Percentiles rank a stretch among this genome's conserved stretches.
Evolutionary conservation across 176 grass and related monocot species (phyloP).

Genomic region (Phragmites australis): DNA sequence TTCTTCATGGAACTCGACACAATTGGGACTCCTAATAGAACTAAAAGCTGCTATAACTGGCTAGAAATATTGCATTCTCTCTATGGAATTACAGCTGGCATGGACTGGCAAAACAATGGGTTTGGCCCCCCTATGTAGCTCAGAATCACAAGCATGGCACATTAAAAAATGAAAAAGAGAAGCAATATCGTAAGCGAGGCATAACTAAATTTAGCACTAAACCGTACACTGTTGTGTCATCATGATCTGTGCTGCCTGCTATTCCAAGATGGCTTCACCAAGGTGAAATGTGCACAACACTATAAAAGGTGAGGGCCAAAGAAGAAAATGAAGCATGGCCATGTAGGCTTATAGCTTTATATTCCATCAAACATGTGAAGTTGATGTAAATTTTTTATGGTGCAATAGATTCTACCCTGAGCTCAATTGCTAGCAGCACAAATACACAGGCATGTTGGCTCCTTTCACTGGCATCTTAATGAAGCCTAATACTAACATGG

Average conservation of each 20-base stretch:
- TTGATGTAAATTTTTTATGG: slow-evolving; percentile 11
- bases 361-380: not conserved
- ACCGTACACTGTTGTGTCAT: not conserved
- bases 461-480: not conserved
- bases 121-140: not conserved
- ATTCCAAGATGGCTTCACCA: not conserved
- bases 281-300: not conserved
- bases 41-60: not conserved
- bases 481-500: not conserved
- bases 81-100: not conserved
- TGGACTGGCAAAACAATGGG: no score
- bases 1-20: not conserved
- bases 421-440: not conserved
- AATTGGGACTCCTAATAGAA: not conserved
- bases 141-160: not conserved
- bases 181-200: not conserved
- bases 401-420: not conserved
- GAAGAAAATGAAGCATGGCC: not conserved
- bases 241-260: not conserved
- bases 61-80: slow-evolving; percentile 16
- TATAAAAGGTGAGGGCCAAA: not conserved
- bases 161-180: not conserved
- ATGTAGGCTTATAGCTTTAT: not conserved
- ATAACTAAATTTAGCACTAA: slow-evolving; percentile 6
- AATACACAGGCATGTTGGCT: not conserved